Base-by-base conservation (phyloP, 2,329 filamentous ascomycete genomes). In the Fusarium temperatum region DNA sequence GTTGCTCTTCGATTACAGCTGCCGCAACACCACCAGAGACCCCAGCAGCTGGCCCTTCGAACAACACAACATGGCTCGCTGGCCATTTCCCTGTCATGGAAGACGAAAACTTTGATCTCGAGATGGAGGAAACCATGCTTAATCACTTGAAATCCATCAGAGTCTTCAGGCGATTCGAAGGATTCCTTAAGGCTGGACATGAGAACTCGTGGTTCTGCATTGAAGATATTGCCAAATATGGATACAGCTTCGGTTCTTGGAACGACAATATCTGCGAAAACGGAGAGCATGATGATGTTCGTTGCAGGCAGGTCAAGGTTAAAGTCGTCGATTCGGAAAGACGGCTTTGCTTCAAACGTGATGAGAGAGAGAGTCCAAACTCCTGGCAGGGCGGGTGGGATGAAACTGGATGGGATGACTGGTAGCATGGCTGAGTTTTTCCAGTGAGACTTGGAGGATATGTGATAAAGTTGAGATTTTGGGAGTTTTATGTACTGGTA, bases 21-120 rank as follows among this genome's bases (percentile, higher is more conserved):
- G 6, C 8, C 5, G n/a, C 24, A 6, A 41, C 22, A 20, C 20
- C 38, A 8, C 26, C 24, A 17, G 15, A 38, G 26, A 13, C 32
- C 7, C 30, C 47, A 18, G 11, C 18, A 5, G 14, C 4, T 20
- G 22, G 14, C 7, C 51, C 42, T 1, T 8, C 36, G 3, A 18
- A 18, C 1, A 26, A n/a, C 5, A 12, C 32, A 1, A 20, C n/a
- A 12, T 13, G 6, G 3, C n/a, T 44, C 0, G 22, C 13, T 9
- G 13, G 13, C 1, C 7, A 18, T 5, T 48, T 63, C n/a, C 26
- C 35, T 0, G 9, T 63, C 2, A n/a, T 41, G 22, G 26, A 59
- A 17, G 32, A 63, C 18, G 39, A 44, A 7, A 26, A n/a, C 18
- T 45, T 58, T 8, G 53, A 63, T 42, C 11, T 30, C 1, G 17